A percentile compares a stretch with the other conserved stretches of the same genome.
Conservation (phyloP, 2,329 filamentous ascomycete species). For the Penicillium sp. region DNA sequence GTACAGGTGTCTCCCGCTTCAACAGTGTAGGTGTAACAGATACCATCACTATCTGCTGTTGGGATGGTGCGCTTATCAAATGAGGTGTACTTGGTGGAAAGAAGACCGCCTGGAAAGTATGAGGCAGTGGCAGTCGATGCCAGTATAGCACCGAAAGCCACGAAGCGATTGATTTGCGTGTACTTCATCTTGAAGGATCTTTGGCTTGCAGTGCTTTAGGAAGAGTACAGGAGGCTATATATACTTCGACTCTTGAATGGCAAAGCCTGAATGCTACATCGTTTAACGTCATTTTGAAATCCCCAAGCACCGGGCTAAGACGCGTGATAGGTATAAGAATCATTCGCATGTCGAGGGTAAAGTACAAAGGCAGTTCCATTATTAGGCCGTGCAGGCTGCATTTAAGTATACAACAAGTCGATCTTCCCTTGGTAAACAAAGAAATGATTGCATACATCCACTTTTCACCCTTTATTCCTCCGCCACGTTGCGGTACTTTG, state of each 20-base stretch:
- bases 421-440: neutral
- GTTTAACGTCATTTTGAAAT: neutral
- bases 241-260: neutral
- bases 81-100: neutral
- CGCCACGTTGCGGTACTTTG: neutral
- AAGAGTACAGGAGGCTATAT: neutral
- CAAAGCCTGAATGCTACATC: neutral
- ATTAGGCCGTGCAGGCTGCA: neutral
- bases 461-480: neutral
- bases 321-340: neutral
- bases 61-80: neutral
- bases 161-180: neutral
- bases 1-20: conserved; percentile 37
- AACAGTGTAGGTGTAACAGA: conserved; percentile 40
- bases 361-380: neutral
- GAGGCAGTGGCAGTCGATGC: neutral
- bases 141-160: neutral
- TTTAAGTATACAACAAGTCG: neutral
- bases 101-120: neutral
- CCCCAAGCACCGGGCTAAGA: neutral
- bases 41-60: conserved; percentile 19
- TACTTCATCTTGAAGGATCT: neutral
- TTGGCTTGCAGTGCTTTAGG: neutral
- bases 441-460: neutral
- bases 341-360: neutral